Evolutionary conservation across 2,329 filamentous ascomycete genomes (phyloP), one percentile per base, ranked within the genome.

Genomic region (Aureobasidium sp.): DNA sequence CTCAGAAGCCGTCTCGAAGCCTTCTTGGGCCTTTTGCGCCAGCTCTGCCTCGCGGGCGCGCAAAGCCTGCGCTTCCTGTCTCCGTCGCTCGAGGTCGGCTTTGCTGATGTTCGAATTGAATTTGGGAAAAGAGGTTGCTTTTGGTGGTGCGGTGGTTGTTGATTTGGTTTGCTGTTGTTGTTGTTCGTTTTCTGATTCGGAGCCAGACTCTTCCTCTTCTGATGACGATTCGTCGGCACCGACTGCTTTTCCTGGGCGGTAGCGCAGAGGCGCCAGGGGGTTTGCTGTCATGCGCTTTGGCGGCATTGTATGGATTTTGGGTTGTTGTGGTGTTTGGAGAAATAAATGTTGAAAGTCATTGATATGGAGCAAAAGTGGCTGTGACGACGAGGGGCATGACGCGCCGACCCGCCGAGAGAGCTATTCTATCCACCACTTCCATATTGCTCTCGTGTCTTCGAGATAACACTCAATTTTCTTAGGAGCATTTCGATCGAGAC

Each of bases 271-370:
- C 73, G 86, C 87, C 63, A 87, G 77, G 3, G 90, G 91, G 71
- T 97, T 96, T 65, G 92, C 91, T 65, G 93, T 97, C 90, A 97
- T 96, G 70, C 90, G 89, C 74, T 90, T 91, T 14, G 87, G 85
- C 65, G 89, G 87, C 82, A 84, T 82, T 48, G 57, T 72, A 67
- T 48, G 25, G 14, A 4, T 47, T 5, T 34, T 31, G n/a, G 4
- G 41, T 14, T 44, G 25, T 47, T 20, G 22, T 47, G 25, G 4
- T 48, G 25, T 29, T 34, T 27, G 22, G 29, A 15, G 25, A 29
- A 48, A 48, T 17, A 29, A 48, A 48, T 31, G 45, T 31, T 55
- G 31, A 17, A 39, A 15, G 27, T 37, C 22, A 27, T 20, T 53
- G 22, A 20, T 12, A 25, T 44, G 41, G 29, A 36, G 29, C 34